Evolutionary conservation across 306 rosid species (phyloP), one percentile per base, ranked within the genome.

Genomic region (Alnus glutinosa): DNA sequence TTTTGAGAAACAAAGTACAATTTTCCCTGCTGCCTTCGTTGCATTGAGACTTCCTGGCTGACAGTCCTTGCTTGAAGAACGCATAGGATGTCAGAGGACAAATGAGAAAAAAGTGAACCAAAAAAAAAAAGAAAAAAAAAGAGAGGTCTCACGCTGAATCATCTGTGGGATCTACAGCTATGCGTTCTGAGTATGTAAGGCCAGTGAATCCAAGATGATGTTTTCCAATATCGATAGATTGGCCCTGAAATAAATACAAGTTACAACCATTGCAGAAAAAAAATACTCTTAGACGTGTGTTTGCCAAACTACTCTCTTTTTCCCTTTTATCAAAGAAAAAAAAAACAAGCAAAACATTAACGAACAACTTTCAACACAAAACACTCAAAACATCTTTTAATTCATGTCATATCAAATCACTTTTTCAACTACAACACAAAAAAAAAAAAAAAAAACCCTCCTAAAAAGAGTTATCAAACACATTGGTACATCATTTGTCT

Each of bases 121-220:
- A 15, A 51, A 57, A 73, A 77, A 58, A n/a, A 57, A 63, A 15
- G 44, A 57, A 73, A 77, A 58, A n/a, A 57, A 66, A 77, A 55
- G 11, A 85, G 79, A 70, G 79, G 36, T 77, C 93, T 86, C 85
- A 91, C 97, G 92, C 86, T 16, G 77, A 86, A 86, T 88, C 82
- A 61, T 85, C 88, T 0, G 70, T 36, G 55, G 82, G 59, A 75
- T 89, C 88, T 49, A 77, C 51, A 15, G 94, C 89, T 77, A 91
- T 77, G 76, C 97, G 93, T 69, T 89, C 93, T 0, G 94, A 91
- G 85, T 91, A 88, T 58, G 94, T 86, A 37, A 91, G 84, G 46
- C 81, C 81, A 7, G 69, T 83, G 55, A 72, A 86, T 83, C 75
- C 86, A 74, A 37, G 84, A 59, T 73, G 71, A 51, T 77, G 84